phyloP scores from a whole-genome alignment of 2,329 filamentous ascomycete species.

The Fusarium luffae region DNA sequence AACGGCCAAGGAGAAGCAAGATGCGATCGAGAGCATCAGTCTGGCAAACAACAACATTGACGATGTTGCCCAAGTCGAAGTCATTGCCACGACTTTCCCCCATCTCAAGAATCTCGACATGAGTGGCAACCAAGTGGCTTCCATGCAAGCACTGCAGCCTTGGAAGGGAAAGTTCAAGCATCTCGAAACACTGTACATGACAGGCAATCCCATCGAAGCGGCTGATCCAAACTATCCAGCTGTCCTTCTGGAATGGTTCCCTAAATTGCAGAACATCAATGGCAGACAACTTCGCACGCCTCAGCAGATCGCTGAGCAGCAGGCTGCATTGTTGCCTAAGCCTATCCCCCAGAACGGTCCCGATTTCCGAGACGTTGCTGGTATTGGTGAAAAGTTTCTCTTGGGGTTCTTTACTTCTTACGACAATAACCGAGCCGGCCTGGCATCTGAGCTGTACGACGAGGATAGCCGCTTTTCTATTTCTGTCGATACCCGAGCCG shows the following conservation, averaged over 20 bases:
- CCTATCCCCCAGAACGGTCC: slow-evolving; percentile 72
- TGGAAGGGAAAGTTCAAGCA: slow-evolving; percentile 85
- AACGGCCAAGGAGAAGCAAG: slow-evolving; percentile 75
- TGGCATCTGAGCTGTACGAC: slow-evolving; percentile 79
- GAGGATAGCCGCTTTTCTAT: slow-evolving; percentile 79
- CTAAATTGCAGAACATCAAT: slow-evolving; percentile 81
- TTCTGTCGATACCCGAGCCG: slow-evolving; percentile 72
- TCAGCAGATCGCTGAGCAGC: slow-evolving; percentile 71
- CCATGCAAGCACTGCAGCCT: slow-evolving; percentile 72
- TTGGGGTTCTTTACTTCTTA: slow-evolving; percentile 78
- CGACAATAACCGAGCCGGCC: slow-evolving; percentile 74
- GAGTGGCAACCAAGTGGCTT: slow-evolving; percentile 81
- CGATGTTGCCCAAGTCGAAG: slow-evolving; percentile 77
- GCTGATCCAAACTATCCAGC: slow-evolving; percentile 69
- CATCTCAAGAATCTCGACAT: slow-evolving; percentile 90
- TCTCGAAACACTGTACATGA: slow-evolving; percentile 83
- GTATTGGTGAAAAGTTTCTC: slow-evolving; percentile 81
- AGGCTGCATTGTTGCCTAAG: slow-evolving; percentile 62
- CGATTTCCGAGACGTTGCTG: slow-evolving; percentile 78
- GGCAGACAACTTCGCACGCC: slow-evolving; percentile 77
- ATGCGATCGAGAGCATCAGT: slow-evolving; percentile 83
- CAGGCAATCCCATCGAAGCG: slow-evolving; percentile 77
- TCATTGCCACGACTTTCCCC: slow-evolving; percentile 82
- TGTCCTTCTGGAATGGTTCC: slow-evolving; percentile 84
- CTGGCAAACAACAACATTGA: slow-evolving; percentile 83